Base-by-base conservation (phyloP, 441 rosid species). In the Populus hybrid region DNA sequence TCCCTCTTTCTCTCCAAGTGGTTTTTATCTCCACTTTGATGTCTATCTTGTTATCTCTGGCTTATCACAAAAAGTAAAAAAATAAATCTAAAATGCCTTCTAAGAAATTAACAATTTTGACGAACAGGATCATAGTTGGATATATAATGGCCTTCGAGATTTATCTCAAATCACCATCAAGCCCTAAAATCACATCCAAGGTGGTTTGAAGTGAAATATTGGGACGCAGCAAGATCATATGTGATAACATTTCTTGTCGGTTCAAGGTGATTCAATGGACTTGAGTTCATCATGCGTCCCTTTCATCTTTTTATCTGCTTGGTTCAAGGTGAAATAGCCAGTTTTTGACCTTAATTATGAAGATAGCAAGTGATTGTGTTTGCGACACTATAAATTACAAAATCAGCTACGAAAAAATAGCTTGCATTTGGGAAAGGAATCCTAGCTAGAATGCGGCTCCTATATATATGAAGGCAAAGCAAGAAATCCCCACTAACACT, bases 401-500 rank as follows among this genome's bases (percentile, higher is more conserved):
- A 6, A 18, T 16, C 21, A 61, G 46, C n/a, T 59, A 3, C 8
- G 53, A 8, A 20, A 68, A 66, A 26, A 1, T 30, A 34, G 14
- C 11, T 36, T 9, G 9, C 21, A 24, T 32, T 24, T 63, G n/a
- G 46, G 84, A 77, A 72, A 79, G 81, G 64, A 46, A 79, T 67
- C 28, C 32, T 30, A 30, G 32, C 64, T n/a, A 3, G 35, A 30
- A 76, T 20, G 46, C 71, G 8, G 38, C 61, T 42, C 74, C 65
- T 11, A 69, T 2, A 42, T 69, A 24, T 34, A 69, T 77, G n/a
- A 68, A 67, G 77, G 79, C 63, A 46, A 35, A 83, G 69, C 79
- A 67, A 75, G 71, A 69, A 18, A 30, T 59, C 35, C 50, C 65
- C 77, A 69, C 70, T 64, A 63, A 50, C 34, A 34, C 81, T 67